Conservation (phyloP, 805 yeast species). For the Kodamaea neixiangensis region DNA sequence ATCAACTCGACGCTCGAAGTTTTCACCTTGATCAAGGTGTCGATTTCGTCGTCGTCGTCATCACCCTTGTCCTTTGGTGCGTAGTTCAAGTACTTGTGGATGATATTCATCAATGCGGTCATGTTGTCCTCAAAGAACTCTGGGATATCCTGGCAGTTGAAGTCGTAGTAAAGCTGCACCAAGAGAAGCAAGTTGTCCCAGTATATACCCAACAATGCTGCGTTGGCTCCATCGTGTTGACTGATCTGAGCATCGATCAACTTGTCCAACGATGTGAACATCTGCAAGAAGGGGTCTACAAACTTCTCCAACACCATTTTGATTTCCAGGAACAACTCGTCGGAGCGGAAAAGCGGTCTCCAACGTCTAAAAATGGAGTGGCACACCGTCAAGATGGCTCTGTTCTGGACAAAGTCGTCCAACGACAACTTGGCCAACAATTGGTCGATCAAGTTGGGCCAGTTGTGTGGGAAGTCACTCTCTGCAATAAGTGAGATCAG, state of each 20-base stretch:
- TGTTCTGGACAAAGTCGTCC: slow-evolving; percentile 71
- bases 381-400: slow-evolving; percentile 87
- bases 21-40: slow-evolving; percentile 69
- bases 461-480: slow-evolving; percentile 88
- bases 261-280: slow-evolving; percentile 67
- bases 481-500: slow-evolving; percentile 91
- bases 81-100: slow-evolving; percentile 78
- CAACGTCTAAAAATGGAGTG: slow-evolving; percentile 96
- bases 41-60: slow-evolving; percentile 68
- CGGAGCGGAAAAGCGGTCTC: slow-evolving; percentile 93
- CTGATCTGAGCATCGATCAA: slow-evolving; percentile 47
- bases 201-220: slow-evolving; percentile 52
- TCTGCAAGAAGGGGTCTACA: slow-evolving; percentile 71
- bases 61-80: slow-evolving; percentile 53
- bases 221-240: slow-evolving; percentile 37
- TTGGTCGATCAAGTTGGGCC: slow-evolving; percentile 78
- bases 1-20: slow-evolving; percentile 83
- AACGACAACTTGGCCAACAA: slow-evolving; percentile 65
- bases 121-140: slow-evolving; percentile 95
- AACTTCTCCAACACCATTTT: slow-evolving; percentile 83
- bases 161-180: slow-evolving; percentile 83
- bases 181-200: slow-evolving; percentile 73
- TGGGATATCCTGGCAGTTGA: slow-evolving; percentile 97
- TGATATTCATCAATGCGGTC: slow-evolving; percentile 69
- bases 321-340: slow-evolving; percentile 85